Evolutionary conservation across 2,329 filamentous ascomycete genomes (phyloP).

Genomic region (Sporothrix pseudoabietina): DNA sequence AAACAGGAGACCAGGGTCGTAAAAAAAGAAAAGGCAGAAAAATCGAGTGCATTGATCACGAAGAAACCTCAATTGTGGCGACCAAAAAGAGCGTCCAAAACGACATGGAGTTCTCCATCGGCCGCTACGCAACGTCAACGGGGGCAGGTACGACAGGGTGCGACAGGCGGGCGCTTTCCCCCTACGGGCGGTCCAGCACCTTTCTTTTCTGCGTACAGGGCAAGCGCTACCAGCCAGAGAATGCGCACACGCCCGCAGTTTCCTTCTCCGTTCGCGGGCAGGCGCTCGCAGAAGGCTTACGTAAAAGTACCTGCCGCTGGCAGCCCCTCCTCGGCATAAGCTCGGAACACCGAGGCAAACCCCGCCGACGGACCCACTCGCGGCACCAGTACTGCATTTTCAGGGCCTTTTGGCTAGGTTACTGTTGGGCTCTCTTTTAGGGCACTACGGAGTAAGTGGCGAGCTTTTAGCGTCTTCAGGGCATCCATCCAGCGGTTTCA

Average conservation of each 20-base stretch:
- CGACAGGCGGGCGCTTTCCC: not conserved
- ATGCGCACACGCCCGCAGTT: slow-evolving; percentile 12
- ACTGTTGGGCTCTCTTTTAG: not conserved
- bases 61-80: slow-evolving; percentile 16
- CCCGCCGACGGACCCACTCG: not conserved
- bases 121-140: slow-evolving; percentile 1
- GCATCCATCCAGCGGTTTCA: not conserved
- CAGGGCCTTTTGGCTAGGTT: not conserved
- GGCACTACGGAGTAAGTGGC: too few relatives aligned
- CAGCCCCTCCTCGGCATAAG: slow-evolving; percentile 14
- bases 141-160: not conserved
- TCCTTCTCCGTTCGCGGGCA: slow-evolving; percentile 7
- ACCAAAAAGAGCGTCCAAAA: not conserved
- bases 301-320: slow-evolving; percentile 15
- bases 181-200: not conserved
- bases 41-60: slow-evolving; percentile 7
- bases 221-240: not conserved
- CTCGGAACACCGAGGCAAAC: slow-evolving; percentile 4
- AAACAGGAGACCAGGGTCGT: not conserved
- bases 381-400: not conserved
- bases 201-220: not conserved
- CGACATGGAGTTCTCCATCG: not conserved
- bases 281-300: slow-evolving; percentile 11
- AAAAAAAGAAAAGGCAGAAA: slow-evolving; percentile 1
- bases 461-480: not conserved